A percentile compares a stretch with the other conserved stretches of the same genome.
phyloP scores from a whole-genome alignment of 1,139 yeast species.

The Sugiyamaella sp. region DNA sequence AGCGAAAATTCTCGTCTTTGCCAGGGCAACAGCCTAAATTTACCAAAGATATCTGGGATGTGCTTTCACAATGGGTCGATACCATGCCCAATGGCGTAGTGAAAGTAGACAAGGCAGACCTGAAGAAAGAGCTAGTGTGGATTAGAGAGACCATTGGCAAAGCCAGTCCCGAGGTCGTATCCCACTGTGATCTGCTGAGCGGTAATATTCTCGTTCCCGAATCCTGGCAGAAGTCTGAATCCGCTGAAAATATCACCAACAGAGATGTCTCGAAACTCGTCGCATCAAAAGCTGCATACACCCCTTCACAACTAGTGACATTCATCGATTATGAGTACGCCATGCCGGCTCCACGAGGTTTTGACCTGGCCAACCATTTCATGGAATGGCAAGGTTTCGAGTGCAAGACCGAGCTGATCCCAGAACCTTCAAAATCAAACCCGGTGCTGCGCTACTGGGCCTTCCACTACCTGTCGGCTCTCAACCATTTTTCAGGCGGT shows the following conservation, averaged over 20 bases:
- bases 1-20: slow-evolving; percentile 13
- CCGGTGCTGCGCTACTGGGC: slow-evolving; percentile 55
- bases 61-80: slow-evolving; percentile 63
- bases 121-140: slow-evolving; percentile 63
- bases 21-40: slow-evolving; percentile 17
- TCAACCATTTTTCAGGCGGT: slow-evolving; percentile 24
- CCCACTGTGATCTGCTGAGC: slow-evolving; percentile 72
- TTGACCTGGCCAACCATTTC: slow-evolving; percentile 83
- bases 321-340: slow-evolving; percentile 84
- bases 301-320: slow-evolving; percentile 50
- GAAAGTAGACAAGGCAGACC: slow-evolving; percentile 30
- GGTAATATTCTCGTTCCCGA: slow-evolving; percentile 72
- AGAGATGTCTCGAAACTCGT: slow-evolving; percentile 2
- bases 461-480: slow-evolving; percentile 40
- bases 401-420: slow-evolving; percentile 64
- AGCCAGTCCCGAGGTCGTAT: slow-evolving; percentile 53
- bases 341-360: slow-evolving; percentile 78
- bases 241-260: neutral
- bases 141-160: slow-evolving; percentile 46
- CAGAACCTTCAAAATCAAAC: slow-evolving; percentile 52
- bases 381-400: slow-evolving; percentile 89
- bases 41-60: slow-evolving; percentile 56
- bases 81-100: slow-evolving; percentile 52
- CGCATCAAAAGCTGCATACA: slow-evolving; percentile 29
- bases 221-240: slow-evolving; percentile 31